Evolutionary conservation across 2,329 filamentous ascomycete species (phyloP), one percentile per base, ranked within the genome.

Genomic region (Amauroascus niger): DNA sequence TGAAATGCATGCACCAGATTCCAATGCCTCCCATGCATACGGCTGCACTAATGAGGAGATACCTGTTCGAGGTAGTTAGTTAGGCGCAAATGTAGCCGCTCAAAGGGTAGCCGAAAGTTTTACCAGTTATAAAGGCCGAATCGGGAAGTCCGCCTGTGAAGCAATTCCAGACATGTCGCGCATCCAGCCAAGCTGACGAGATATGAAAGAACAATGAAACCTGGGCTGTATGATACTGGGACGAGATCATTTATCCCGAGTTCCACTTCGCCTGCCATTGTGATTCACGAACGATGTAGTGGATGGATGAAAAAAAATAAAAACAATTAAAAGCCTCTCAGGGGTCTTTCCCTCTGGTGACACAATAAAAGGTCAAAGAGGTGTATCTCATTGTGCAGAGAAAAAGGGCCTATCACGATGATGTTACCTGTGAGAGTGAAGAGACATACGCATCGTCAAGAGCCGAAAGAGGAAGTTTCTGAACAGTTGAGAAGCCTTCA

Each of bases 1-100:
- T 84, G 63, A 87, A 91, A 65, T 93, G 87, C 86, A 87, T 86
- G 62, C 79, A 84, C 84, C 83, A 88, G 55, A 86, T 86, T 37
- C 83, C 75, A 57, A 88, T 81, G 2, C 83, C 84, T 6, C 85
- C 85, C 84, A 88, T 87, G 2, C 81, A 79, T 24, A 87, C 71
- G 3, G 84, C 80, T 5, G 84, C 79, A 33, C 79, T 78, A 11
- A 82, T 61, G 2, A 88, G 73, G 1, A 87, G 73, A 58, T 83
- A 74, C 70, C 14, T 52, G 9, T 39, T 35, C 18, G 30, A 33
- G 28, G 46, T 32, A 49, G 46, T 33, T 18, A 52, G 54, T 53
- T 18, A 4, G 40, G 37, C 3, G 13, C 49, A 39, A 46, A 22
- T 16, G 52, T 14, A 50, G 20, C 2, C 45, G 41, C 44, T 20